Percentiles rank a stretch among this genome's conserved stretches.
phyloP scores from a whole-genome alignment of 23 red algal species.

The Gracilaria vermiculophylla region DNA sequence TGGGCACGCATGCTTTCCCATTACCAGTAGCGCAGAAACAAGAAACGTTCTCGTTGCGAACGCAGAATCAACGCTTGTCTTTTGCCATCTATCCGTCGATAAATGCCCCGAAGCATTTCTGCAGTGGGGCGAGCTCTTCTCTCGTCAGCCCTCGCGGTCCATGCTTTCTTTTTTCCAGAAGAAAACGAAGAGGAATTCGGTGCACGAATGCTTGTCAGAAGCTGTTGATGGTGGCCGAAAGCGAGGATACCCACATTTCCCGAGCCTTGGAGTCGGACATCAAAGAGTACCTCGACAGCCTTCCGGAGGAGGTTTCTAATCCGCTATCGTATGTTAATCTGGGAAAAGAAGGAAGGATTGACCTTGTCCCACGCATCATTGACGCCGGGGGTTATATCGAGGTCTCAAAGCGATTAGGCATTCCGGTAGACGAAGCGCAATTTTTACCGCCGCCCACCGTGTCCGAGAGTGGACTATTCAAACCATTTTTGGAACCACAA shows the following conservation, averaged over 20 bases:
- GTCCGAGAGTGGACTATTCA: background rate
- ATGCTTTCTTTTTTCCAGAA: background rate
- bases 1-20: too few species aligned
- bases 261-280: background rate
- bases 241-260: background rate
- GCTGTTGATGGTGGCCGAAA: background rate
- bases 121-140: background rate
- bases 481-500: constrained; percentile 4
- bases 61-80: background rate
- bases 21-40: background rate
- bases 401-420: constrained; percentile 43
- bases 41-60: background rate
- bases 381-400: constrained; percentile 67
- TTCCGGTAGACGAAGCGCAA: constrained; percentile 32
- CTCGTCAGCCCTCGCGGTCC: background rate
- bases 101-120: background rate
- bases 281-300: background rate
- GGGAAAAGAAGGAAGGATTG: constrained; percentile 25
- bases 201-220: background rate
- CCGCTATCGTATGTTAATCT: constrained; percentile 63
- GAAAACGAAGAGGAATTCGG: background rate
- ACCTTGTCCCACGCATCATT: constrained; percentile 60
- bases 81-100: background rate
- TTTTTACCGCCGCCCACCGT: constrained; percentile 14
- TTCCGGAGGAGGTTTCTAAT: background rate